phyloP scores from a whole-genome alignment of 805 yeast species.

The Saturnispora sanitii region DNA sequence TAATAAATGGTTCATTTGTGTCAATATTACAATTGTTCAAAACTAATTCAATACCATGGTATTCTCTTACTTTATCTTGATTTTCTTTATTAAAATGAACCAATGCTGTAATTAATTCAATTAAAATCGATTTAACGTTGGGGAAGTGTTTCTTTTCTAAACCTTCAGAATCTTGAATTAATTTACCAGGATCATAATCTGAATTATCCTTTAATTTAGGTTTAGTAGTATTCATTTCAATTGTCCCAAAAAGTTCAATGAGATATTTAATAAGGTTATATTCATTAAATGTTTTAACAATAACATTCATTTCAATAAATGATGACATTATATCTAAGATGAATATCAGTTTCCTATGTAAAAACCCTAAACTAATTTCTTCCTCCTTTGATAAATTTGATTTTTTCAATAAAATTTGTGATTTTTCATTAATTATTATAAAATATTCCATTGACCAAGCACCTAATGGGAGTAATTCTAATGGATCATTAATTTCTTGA shows the following conservation, averaged over 20 bases:
- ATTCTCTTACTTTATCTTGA: conserved; percentile 59
- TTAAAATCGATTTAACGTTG: conserved; percentile 50
- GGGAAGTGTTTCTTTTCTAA: conserved; percentile 43
- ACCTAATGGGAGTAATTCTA: conserved; percentile 19
- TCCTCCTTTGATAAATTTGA: conserved; percentile 1
- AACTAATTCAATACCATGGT: conserved; percentile 61
- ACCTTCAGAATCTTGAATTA: neutral
- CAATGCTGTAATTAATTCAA: conserved; percentile 57
- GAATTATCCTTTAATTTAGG: conserved; percentile 25
- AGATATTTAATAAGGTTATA: conserved; percentile 30
- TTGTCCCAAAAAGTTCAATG: conserved; percentile 28
- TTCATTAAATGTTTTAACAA: conserved; percentile 32
- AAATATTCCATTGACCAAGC: conserved; percentile 33
- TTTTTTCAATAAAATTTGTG: conserved; percentile 2
- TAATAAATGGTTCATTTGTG: conserved; percentile 77
- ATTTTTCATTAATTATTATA: conserved; percentile 14
- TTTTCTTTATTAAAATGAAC: conserved; percentile 40
- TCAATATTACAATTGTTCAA: conserved; percentile 80
- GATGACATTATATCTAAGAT: conserved; percentile 35
- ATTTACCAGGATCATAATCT: neutral
- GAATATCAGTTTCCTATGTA: conserved; percentile 17
- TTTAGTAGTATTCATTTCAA: conserved; percentile 34
- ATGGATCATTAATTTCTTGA: neutral
- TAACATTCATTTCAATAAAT: conserved; percentile 31
- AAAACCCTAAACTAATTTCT: conserved; percentile 7